Conservation (phyloP, 441 rosid genomes). For the Adansonia madagascariensis region DNA sequence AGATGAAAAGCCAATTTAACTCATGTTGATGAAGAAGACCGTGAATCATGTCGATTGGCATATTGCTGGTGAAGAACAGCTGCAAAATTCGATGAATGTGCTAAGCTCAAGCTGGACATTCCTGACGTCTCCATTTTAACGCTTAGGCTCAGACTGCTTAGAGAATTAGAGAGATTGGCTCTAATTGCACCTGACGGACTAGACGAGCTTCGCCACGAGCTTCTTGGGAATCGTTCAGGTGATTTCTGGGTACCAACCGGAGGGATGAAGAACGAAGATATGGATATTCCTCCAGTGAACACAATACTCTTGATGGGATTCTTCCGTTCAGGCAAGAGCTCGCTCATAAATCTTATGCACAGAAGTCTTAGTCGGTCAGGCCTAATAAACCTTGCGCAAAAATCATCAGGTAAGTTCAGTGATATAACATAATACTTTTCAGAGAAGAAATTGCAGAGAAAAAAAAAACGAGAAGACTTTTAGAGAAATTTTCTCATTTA, state of each 20-base stretch:
- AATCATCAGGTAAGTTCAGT: constrained; percentile 41
- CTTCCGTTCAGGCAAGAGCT: constrained; percentile 63
- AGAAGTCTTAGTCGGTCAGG: constrained; percentile 63
- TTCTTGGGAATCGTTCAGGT: constrained; percentile 48
- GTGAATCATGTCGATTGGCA: constrained; percentile 29
- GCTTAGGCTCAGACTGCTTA: constrained; percentile 48
- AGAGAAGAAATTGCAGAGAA: neutral
- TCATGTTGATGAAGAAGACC: constrained; percentile 38
- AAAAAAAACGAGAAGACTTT: neutral
- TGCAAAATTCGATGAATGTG: constrained; percentile 45
- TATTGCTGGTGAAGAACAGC: constrained; percentile 60
- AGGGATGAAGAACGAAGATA: constrained; percentile 51
- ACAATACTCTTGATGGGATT: constrained; percentile 63
- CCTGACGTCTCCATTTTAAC: constrained; percentile 43
- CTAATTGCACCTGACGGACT: constrained; percentile 52
- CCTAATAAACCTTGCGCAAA: constrained; percentile 53
- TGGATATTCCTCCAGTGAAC: constrained; percentile 53
- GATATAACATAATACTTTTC: neutral
- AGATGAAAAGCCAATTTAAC: constrained; percentile 46
- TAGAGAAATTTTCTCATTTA: neutral
- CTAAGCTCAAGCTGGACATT: constrained; percentile 35
- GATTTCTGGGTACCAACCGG: constrained; percentile 67
- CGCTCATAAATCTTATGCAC: constrained; percentile 60
- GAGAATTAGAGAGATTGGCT: constrained; percentile 59
- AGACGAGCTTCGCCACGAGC: constrained; percentile 56